These are phyloP conservation scores for Sclerotinia nivalis DNA, from an alignment of 2,329 filamentous ascomycete genomes.

Conservation along the genomic window DNA sequence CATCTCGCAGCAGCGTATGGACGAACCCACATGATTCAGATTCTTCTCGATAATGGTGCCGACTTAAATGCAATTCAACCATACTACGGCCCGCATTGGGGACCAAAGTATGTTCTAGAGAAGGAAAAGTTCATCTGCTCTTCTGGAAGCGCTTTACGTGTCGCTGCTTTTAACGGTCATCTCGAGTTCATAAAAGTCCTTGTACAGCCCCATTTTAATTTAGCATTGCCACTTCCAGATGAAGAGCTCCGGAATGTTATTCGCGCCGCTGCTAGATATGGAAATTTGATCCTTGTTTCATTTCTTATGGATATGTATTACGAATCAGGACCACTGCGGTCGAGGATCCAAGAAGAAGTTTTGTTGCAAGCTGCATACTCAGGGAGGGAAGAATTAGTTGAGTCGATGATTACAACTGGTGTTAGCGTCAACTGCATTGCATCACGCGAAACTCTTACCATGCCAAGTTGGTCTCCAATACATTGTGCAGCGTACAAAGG, in stretches of 20 bases:
- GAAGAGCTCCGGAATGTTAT: neutral
- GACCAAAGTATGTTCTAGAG: neutral
- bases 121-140: slow-evolving; percentile 7
- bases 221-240: neutral
- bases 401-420: neutral
- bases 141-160: slow-evolving; percentile 3
- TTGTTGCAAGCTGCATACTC: slow-evolving; percentile 1
- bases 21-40: neutral
- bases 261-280: neutral
- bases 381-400: neutral
- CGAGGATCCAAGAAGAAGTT: neutral
- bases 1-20: slow-evolving; percentile 7
- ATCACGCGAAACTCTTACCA: neutral
- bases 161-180: neutral
- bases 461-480: neutral
- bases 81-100: neutral
- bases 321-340: neutral
- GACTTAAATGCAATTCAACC: neutral
- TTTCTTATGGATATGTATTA: neutral
- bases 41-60: neutral
- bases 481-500: slow-evolving; percentile 7
- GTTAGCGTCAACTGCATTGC: neutral
- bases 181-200: neutral
- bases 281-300: neutral
- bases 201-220: neutral